Conservation (phyloP, 192 early-diverging fungal genomes). For the Dissophora globulifera region DNA sequence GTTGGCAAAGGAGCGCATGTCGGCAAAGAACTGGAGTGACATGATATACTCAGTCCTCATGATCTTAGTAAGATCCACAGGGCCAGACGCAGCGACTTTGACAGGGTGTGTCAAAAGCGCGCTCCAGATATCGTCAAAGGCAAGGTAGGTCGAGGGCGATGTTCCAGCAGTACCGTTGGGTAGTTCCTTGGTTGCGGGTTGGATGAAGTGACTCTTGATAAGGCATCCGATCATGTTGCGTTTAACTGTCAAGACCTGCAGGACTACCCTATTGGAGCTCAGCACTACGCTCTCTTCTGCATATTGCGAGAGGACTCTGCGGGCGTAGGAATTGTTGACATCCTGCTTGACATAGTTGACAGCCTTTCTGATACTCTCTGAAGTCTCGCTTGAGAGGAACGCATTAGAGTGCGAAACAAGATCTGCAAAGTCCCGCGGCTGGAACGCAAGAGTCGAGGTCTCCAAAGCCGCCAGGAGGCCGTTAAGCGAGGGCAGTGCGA, state of each 20-base stretch:
- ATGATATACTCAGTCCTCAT: constrained; percentile 63
- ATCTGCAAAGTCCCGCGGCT: constrained; percentile 58
- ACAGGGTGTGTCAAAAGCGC: constrained; percentile 42
- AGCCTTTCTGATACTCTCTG: constrained; percentile 57
- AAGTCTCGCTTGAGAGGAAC: constrained; percentile 58
- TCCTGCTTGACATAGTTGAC: constrained; percentile 55
- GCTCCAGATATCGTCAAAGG: constrained; percentile 56
- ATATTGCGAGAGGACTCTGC: constrained; percentile 61
- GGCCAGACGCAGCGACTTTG: constrained; percentile 9
- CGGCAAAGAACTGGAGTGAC: constrained; percentile 65
- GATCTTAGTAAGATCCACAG: constrained; percentile 51
- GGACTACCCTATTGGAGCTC: constrained; percentile 65
- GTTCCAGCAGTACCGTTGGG: neutral
- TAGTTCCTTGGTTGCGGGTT: constrained; percentile 12
- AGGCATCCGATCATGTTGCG: constrained; percentile 65
- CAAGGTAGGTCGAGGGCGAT: neutral
- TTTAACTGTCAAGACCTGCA: constrained; percentile 60
- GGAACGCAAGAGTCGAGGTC: constrained; percentile 55
- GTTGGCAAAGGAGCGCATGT: constrained; percentile 60
- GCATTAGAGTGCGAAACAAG: constrained; percentile 60
- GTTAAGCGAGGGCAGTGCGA: constrained; percentile 68
- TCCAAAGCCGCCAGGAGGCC: constrained; percentile 67
- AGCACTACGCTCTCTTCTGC: constrained; percentile 54
- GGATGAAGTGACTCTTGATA: constrained; percentile 24
- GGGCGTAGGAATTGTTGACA: constrained; percentile 53